Base-by-base conservation (phyloP, 1,284 basidiomycete genomes). In the Trametes pubescens region DNA sequence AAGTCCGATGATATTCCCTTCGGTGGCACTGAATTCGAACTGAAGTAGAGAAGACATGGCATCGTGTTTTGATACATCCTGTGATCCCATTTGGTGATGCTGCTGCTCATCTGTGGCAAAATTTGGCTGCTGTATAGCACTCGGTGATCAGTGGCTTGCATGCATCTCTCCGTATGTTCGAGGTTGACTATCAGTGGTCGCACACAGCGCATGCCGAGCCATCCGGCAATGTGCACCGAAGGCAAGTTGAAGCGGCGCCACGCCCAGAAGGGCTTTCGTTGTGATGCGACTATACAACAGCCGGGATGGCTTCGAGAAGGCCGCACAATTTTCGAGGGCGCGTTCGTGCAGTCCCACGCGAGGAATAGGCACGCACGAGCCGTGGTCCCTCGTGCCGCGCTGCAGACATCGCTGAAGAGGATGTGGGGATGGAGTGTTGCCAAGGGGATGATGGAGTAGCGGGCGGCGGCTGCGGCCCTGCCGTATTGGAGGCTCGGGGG, bases 391-490 rank as follows among this genome's bases (percentile, higher is more conserved):
- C 10, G 37, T 16, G 8, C 18, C 40, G 40, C 40, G 49, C 29
- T 29, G 24, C 11, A 18, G 16, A 37, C 18, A 44, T 11, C 32
- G 46, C 4, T 29, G 2, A 26, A 35, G 46, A 18, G 34, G 29
- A 38, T 21, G 46, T 32, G 6, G 35, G 35, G 47, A 43, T 21
- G 61, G 51, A 16, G 14, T 18, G 60, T 61, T 32, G 61, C 46
- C 61, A 62, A 53, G 61, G 61, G 38, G 56, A 44, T 40, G 53
- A 37, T 34, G 54, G 60, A 26, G 37, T 37, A n/a, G 53, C 32
- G 53, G 26, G 29, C 32, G 43, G 32, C 32, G 59, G 47, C 54
- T 47, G 51, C 59, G 52, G 59, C 51, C 54, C 40, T 55, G 26
- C 16, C 13, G 29, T 29, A 1, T 26, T 21, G 21, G 43, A 60